These are phyloP conservation scores for Saccharomyces uvarum DNA, from an alignment of 1,139 yeast species.

Conservation along the genomic window DNA sequence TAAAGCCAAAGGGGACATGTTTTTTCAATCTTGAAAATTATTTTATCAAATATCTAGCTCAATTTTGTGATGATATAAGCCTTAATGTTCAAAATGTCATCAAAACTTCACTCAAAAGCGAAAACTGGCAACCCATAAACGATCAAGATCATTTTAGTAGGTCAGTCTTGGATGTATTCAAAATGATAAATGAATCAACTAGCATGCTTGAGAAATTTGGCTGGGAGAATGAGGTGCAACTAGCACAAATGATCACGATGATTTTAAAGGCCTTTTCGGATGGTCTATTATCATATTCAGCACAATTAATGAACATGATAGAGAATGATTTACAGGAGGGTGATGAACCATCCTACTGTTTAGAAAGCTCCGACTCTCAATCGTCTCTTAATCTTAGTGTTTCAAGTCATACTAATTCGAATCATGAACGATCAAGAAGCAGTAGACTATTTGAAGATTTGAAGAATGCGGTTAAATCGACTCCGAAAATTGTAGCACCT, in stretches of 20 bases:
- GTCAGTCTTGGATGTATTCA: conserved; percentile 62
- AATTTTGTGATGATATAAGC: conserved; percentile 51
- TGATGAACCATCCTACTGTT: background rate
- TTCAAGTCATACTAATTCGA: background rate
- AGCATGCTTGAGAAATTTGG: conserved; percentile 45
- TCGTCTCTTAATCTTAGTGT: background rate
- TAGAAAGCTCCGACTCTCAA: background rate
- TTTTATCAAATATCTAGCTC: conserved; percentile 50
- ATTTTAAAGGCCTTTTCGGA: conserved; percentile 56
- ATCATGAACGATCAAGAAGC: conserved; percentile 9
- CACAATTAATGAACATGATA: conserved; percentile 40
- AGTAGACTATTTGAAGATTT: conserved; percentile 44
- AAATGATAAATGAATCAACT: conserved; percentile 53
- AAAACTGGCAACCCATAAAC: conserved; percentile 49
- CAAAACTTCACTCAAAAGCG: conserved; percentile 47
- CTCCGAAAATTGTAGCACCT: conserved; percentile 36
- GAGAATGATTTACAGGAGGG: conserved; percentile 39
- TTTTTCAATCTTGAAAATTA: conserved; percentile 52
- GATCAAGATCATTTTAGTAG: conserved; percentile 38
- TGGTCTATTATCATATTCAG: conserved; percentile 49
- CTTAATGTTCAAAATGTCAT: conserved; percentile 45
- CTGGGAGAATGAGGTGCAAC: conserved; percentile 59
- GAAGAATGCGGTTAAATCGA: conserved; percentile 38
- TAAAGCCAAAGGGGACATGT: conserved; percentile 37
- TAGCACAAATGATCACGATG: conserved; percentile 51